Conservation (phyloP, 2,329 filamentous ascomycete genomes). For the Rhynchosporium secalis region DNA sequence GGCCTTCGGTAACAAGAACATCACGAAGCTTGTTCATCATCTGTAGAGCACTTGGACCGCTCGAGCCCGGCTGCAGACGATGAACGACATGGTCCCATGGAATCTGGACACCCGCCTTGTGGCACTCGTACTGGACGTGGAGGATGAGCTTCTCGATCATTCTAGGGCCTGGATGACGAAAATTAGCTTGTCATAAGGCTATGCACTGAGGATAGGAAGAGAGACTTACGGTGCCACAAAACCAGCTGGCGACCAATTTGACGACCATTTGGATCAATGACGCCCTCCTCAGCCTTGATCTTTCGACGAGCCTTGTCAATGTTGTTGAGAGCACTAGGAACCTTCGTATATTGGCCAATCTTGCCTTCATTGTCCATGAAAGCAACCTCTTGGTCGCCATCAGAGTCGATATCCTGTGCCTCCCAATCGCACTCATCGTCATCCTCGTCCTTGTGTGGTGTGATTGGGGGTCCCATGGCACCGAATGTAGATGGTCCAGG, state of each 20-base stretch:
- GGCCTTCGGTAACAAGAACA: constrained; percentile 33
- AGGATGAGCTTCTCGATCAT: constrained; percentile 50
- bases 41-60: constrained; percentile 30
- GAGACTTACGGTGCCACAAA: constrained; percentile 46
- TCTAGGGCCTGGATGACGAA: constrained; percentile 42
- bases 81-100: constrained; percentile 36
- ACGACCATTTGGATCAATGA: constrained; percentile 39
- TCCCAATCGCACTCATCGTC: constrained; percentile 12
- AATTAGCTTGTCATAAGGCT: background rate
- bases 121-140: constrained; percentile 45
- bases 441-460: constrained; percentile 2
- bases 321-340: constrained; percentile 7
- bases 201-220: background rate
- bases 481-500: background rate
- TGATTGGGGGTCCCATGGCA: background rate
- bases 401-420: background rate
- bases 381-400: background rate
- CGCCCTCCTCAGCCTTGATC: background rate
- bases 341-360: background rate
- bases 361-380: constrained; percentile 3
- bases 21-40: constrained; percentile 33
- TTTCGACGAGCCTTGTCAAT: constrained; percentile 18
- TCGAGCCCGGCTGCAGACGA: constrained; percentile 34
- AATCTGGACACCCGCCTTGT: constrained; percentile 19
- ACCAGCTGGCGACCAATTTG: constrained; percentile 44